Conservation (phyloP, 306 rosid species). For the Castanopsis chinensis region DNA sequence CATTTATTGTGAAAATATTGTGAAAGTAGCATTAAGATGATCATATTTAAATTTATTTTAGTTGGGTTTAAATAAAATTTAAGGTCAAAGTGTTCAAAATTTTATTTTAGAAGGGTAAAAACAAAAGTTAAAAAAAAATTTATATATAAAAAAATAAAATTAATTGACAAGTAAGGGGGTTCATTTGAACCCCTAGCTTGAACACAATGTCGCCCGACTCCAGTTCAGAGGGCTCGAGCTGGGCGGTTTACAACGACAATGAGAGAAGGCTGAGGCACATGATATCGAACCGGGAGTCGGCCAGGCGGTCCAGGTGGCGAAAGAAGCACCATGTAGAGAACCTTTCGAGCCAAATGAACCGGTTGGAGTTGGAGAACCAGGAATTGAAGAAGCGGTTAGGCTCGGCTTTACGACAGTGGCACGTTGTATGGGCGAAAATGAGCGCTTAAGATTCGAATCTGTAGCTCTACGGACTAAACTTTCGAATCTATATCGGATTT, state of each 20-base stretch:
- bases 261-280: conserved; percentile 58
- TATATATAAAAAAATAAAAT: too few species aligned
- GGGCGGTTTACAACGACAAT: conserved; percentile 33
- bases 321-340: conserved; percentile 63
- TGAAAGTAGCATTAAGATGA: too few species aligned
- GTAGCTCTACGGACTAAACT: conserved; percentile 38
- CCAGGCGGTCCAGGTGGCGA: conserved; percentile 57
- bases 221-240: conserved; percentile 61
- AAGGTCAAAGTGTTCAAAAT: too few species aligned
- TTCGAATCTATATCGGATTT: conserved; percentile 35
- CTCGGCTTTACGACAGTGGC: conserved; percentile 29
- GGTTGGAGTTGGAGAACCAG: conserved; percentile 43
- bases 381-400: conserved; percentile 49
- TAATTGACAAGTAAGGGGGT: too few species aligned
- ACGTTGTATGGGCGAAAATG: conserved; percentile 46
- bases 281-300: conserved; percentile 70
- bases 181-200: too few species aligned
- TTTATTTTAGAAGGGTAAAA: too few species aligned
- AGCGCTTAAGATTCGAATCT: conserved; percentile 44
- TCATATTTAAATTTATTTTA: too few species aligned
- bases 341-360: conserved; percentile 39
- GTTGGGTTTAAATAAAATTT: too few species aligned
- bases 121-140: too few species aligned
- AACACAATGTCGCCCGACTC: too few species aligned
- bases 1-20: too few species aligned